A percentile compares a stretch with the other conserved stretches of the same genome.
Conservation (phyloP, 495 filamentous ascomycete species). For the Zalerion maritima region DNA sequence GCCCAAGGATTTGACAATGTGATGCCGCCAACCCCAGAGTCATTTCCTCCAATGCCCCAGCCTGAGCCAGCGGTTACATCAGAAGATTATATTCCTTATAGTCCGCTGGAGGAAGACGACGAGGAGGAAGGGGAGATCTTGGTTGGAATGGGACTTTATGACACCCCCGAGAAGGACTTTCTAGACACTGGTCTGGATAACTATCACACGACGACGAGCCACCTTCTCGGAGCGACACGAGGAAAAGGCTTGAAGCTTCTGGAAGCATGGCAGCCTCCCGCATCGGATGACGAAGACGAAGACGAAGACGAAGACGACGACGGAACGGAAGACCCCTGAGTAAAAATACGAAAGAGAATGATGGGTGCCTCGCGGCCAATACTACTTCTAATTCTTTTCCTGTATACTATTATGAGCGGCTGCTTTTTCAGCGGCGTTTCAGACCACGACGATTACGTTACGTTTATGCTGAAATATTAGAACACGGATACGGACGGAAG, state of each 20-base stretch:
- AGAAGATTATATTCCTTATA: constrained; percentile 30
- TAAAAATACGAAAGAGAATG: no score
- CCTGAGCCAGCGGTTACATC: constrained; percentile 24
- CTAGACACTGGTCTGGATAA: constrained; percentile 24
- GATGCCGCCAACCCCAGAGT: constrained; percentile 47
- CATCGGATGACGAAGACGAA: constrained; percentile 41
- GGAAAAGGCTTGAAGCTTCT: constrained; percentile 73
- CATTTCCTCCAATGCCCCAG: constrained; percentile 36
- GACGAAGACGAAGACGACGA: constrained; percentile 34
- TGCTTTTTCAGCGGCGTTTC: no score
- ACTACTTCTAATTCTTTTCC: no score
- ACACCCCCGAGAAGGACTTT: constrained; percentile 39
- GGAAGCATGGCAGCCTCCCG: constrained; percentile 66
- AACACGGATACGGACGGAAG: no score
- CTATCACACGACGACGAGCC: constrained; percentile 34
- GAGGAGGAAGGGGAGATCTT: constrained; percentile 51
- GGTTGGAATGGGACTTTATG: constrained; percentile 75
- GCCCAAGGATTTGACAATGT: constrained; percentile 21
- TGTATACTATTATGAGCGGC: no score
- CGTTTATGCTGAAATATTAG: no score
- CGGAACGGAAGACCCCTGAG: constrained; percentile 14
- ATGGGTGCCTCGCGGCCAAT: no score
- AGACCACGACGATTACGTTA: no score
- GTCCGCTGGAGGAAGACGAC: constrained; percentile 24
- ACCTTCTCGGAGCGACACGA: constrained; percentile 27